Conservation (phyloP, 78 protist genomes). For the Creolimax fragrantissima region DNA sequence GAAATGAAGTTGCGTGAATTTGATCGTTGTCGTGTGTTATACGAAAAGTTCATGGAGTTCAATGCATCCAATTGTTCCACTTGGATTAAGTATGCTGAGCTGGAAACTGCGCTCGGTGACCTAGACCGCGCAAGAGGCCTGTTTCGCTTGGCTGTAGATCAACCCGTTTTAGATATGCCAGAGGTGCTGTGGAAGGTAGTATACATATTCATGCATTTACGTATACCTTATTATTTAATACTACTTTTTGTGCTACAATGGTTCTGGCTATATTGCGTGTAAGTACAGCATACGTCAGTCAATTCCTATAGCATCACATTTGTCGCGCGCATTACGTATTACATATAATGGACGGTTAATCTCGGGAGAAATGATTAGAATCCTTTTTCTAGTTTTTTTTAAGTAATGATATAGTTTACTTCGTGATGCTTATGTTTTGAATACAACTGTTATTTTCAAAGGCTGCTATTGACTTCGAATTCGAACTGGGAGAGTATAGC, state of each 20-base stretch:
- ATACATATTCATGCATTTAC: neutral
- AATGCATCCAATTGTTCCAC: conserved; percentile 62
- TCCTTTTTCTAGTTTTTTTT: too few relatives aligned
- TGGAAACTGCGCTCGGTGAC: conserved; percentile 76
- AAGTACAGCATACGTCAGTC: too few relatives aligned
- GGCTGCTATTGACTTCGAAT: conserved; percentile 67
- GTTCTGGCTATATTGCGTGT: too few relatives aligned
- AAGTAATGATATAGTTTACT: too few relatives aligned
- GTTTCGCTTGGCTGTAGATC: conserved; percentile 76
- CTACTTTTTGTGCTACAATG: neutral
- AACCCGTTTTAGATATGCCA: conserved; percentile 83
- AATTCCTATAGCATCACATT: too few relatives aligned
- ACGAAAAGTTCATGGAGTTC: conserved; percentile 67
- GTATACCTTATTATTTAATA: neutral
- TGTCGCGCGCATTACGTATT: too few relatives aligned
- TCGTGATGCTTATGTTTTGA: too few relatives aligned
- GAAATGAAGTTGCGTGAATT: conserved; percentile 71
- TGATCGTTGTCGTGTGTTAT: conserved; percentile 70
- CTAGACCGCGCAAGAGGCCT: conserved; percentile 65
- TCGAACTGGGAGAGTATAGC: conserved; percentile 34
- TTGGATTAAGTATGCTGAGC: conserved; percentile 71
- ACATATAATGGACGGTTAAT: too few relatives aligned
- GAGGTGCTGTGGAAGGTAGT: conserved; percentile 82
- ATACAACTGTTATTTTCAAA: too few relatives aligned
- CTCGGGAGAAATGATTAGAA: too few relatives aligned